phyloP scores from a whole-genome alignment of 192 early-diverging fungal genomes.

The Linnemannia exigua region DNA sequence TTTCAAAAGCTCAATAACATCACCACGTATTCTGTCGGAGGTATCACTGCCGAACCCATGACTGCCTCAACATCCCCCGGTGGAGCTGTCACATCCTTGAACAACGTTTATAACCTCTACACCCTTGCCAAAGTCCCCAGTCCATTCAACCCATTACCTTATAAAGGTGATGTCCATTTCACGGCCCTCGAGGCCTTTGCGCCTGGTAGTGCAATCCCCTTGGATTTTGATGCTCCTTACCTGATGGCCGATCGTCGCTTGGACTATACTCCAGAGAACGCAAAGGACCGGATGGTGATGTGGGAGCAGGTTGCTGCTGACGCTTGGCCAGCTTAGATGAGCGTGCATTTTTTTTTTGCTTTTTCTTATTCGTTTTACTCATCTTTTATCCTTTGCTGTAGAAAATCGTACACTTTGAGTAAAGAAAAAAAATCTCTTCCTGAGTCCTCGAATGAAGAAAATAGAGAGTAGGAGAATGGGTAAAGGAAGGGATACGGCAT shows the following conservation, averaged over 20 bases:
- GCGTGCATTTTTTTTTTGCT: no score
- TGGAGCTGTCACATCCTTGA: constrained; percentile 17
- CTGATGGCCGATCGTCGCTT: not conserved
- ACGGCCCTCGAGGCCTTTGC: constrained; percentile 20
- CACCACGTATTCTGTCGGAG: constrained; percentile 20
- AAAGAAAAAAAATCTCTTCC: no score
- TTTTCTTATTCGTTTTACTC: no score
- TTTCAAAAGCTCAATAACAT: not conserved
- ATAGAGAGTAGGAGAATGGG: no score
- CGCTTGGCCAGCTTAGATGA: constrained; percentile 28
- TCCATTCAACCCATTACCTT: constrained; percentile 4
- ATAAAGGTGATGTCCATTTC: constrained; percentile 2
- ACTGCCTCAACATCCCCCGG: constrained; percentile 23
- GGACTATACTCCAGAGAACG: constrained; percentile 6
- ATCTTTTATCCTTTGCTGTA: no score
- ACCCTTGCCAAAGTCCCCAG: not conserved
- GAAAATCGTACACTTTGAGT: no score
- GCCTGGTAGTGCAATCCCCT: not conserved
- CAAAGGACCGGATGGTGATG: constrained; percentile 2
- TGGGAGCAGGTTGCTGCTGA: constrained; percentile 20
- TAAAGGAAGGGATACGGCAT: no score
- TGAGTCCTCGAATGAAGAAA: no score
- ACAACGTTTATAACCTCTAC: not conserved
- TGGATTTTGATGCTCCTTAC: constrained; percentile 8
- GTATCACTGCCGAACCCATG: not conserved